Base-by-base conservation (phyloP, 805 yeast genomes). In the Lipomyces sp. region DNA sequence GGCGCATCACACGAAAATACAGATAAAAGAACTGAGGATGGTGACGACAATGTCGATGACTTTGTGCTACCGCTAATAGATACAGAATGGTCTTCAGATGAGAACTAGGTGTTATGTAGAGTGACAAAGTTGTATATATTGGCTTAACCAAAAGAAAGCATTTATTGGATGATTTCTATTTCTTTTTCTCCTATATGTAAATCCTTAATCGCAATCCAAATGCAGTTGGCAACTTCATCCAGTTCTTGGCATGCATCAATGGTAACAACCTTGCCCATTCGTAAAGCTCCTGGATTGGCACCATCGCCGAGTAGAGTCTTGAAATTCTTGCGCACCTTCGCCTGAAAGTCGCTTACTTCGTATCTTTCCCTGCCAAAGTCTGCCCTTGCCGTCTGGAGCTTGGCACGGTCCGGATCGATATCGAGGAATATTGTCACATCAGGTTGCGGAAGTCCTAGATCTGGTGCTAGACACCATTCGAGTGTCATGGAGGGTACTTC, bases 351-450 rank as follows among this genome's bases (percentile, higher is more conserved):
- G 3, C 77, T 76, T 34, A 83, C 84, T 76, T 95, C 99, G 78
- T 95, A 95, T 62, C 97, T 80, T 77, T 95, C 99, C n/a, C 87
- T 89, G 13, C 99, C 99, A 81, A 90, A 95, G 0, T 96, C 96
- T 10, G 86, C 86, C 63, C 98, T 81, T 24, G 75, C 69, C 30
- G 81, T 76, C 33, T 63, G 64, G 7, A 51, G 45, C 10, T 45
- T 45, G 2, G 77, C 78, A 5, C 78, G 83, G 69, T 77, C 74
- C 39, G 85, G 82, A 56, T 83, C 79, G 53, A 90, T 82, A 50
- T 90, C 87, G 65, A 95, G 79, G 71, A 94, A 95, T 0, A 95
- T 63, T 0, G 94, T 89, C 59, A 89, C 67, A 77, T 95, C 99
- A 0, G 99, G 98, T 70, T 80, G 84, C 0, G 97, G 92, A 13